Conservation (phyloP, 2,329 filamentous ascomycete species). For the Didymella exigua region DNA sequence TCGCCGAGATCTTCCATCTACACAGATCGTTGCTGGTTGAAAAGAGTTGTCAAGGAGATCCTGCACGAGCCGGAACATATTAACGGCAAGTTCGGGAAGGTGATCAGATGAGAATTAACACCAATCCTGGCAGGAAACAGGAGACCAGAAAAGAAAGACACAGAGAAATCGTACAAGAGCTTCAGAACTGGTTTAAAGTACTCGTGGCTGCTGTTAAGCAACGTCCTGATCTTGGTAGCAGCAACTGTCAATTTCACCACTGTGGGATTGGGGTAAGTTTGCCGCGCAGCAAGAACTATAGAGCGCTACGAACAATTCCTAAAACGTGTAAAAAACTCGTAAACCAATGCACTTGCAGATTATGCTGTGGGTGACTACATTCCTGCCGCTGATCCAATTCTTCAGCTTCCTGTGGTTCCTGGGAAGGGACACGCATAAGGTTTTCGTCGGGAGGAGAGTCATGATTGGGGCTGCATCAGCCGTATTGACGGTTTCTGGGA, state of each 20-base stretch:
- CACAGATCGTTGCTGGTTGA: conserved; percentile 79
- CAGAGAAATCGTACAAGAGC: conserved; percentile 10
- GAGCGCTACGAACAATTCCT: not conserved
- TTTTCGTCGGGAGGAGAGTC: not conserved
- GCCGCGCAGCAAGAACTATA: not conserved
- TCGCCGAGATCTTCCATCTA: conserved; percentile 87
- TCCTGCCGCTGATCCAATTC: conserved; percentile 16
- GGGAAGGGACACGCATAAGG: conserved; percentile 1
- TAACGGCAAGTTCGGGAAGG: conserved; percentile 90
- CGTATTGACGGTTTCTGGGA: no score
- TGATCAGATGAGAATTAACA: conserved; percentile 75
- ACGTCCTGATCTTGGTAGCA: conserved; percentile 12
- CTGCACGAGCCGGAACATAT: conserved; percentile 96
- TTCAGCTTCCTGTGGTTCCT: conserved; percentile 24
- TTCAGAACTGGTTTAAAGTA: conserved; percentile 19
- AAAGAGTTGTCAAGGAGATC: conserved; percentile 74
- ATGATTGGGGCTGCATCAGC: no score
- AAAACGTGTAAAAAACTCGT: not conserved
- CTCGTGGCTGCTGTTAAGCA: conserved; percentile 20
- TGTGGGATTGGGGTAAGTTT: not conserved
- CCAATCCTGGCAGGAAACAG: conserved; percentile 19
- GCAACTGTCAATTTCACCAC: conserved; percentile 17
- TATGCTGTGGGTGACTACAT: conserved; percentile 17
- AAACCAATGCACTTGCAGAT: conserved; percentile 17
- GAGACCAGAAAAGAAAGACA: not conserved